Evolutionary conservation across 2,329 filamentous ascomycete genomes (phyloP), one percentile per base, ranked within the genome.

Genomic region (Epicoccum nigrum): DNA sequence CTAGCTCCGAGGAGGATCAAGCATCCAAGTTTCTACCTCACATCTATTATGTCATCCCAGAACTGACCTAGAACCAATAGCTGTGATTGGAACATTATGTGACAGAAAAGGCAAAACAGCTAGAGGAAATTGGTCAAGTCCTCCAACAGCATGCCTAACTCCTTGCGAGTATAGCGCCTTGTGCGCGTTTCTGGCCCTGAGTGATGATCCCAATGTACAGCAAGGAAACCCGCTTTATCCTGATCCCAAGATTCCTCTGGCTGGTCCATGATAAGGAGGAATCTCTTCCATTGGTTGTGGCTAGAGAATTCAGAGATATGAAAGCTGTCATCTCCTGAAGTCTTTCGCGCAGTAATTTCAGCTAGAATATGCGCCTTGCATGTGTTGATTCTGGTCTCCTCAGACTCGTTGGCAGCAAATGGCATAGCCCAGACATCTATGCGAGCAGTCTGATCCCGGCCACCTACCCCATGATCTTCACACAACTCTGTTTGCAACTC

Each of bases 341-440:
- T 28, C 32, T 45, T 27, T 47, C 51, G 23, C 34, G 46, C 43
- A 17, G 51, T 20, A 19, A 57, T 54, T 46, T 57, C 51, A 13
- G 51, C 54, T 6, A 42, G n/a, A 15, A 49, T 41, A 42, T 54
- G 51, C 32, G 47, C 51, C 28, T 46, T 58, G 33, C 51, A 58
- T 7, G 21, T 44, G 19, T 35, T 21, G 21, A 58, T 42, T 41
- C 33, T 51, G 13, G 31, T 37, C 51, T 55, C 31, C 28, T 52
- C 44, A 33, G 44, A 43, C 37, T 23, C 33, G 43, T 49, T 28
- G 23, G 32, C 40, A 35, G 51, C 20, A 41, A 55, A 47, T 9
- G 45, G 47, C 47, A 45, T 55, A 20, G 35, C 55, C 51, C 47
- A 58, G 35, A 52, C 35, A 30, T 55, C 51, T 28, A 58, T 49